Conservation (phyloP, 1,139 yeast genomes). For the Debaryomyces fabryi region DNA sequence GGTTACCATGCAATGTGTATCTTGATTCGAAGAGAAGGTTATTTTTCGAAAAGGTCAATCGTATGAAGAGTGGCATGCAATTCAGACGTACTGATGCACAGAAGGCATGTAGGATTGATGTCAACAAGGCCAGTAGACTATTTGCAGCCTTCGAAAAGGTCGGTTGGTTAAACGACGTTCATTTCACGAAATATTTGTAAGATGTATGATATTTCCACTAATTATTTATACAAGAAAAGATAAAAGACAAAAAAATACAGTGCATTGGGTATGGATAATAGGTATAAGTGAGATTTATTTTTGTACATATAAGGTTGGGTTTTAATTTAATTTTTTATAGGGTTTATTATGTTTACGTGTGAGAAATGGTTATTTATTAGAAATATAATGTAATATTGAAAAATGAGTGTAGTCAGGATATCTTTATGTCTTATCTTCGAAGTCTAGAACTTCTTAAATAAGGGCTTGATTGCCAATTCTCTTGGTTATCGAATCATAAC, state of each 20-base stretch:
- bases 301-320: slow-evolving; percentile 8
- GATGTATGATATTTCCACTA: neutral
- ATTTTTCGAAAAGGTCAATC: slow-evolving; percentile 82
- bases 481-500: neutral
- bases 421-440: no score
- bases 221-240: slow-evolving; percentile 4
- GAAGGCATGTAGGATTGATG: slow-evolving; percentile 96
- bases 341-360: slow-evolving; percentile 2
- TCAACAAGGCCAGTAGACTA: slow-evolving; percentile 89
- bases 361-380: slow-evolving; percentile 6
- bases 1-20: slow-evolving; percentile 85
- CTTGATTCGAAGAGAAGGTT: slow-evolving; percentile 90
- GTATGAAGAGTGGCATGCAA: slow-evolving; percentile 73
- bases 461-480: no score
- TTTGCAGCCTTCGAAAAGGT: slow-evolving; percentile 93
- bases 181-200: slow-evolving; percentile 56
- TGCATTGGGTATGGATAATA: slow-evolving; percentile 6
- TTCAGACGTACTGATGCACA: slow-evolving; percentile 98
- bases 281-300: slow-evolving; percentile 1
- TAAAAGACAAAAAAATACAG: neutral
- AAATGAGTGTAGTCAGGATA: neutral
- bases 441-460: no score
- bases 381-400: neutral
- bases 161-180: slow-evolving; percentile 88
- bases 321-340: slow-evolving; percentile 1